These are phyloP conservation scores for Henckelia pumila DNA, from an alignment of 257 asterid genomes.

Conservation along the genomic window DNA sequence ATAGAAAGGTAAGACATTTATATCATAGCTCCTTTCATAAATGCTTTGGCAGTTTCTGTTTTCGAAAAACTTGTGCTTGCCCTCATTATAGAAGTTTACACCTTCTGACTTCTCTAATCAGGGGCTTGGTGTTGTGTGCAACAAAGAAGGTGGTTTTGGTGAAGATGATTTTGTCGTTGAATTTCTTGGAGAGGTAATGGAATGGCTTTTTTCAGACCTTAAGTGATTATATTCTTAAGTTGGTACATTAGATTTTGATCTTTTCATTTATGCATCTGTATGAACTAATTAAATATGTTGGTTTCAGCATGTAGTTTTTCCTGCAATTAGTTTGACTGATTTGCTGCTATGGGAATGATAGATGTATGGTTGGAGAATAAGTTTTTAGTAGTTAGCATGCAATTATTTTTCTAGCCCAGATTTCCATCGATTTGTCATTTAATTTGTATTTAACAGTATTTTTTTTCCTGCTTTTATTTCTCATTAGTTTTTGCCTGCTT, in stretches of 20 bases:
- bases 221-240: no score
- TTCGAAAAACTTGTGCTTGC: conserved; percentile 11
- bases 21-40: conserved; percentile 4
- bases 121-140: conserved; percentile 99
- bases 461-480: neutral
- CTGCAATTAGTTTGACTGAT: neutral
- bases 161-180: conserved; percentile 97
- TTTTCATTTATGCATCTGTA: neutral
- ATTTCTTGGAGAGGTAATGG: conserved; percentile 93
- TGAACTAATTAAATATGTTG: neutral
- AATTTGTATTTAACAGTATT: neutral
- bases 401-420: no score
- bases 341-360: no score
- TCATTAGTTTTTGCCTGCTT: no score
- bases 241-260: neutral
- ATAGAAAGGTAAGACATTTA: conserved; percentile 71
- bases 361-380: no score
- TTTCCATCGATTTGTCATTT: neutral
- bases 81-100: conserved; percentile 4
- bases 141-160: conserved; percentile 85
- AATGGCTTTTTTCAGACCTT: conserved; percentile 10
- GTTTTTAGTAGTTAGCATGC: no score
- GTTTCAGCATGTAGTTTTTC: neutral
- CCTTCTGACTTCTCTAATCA: conserved; percentile 33
- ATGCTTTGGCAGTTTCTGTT: neutral